Evolutionary conservation across 2,329 filamentous ascomycete genomes (phyloP), one percentile per base, ranked within the genome.

Genomic region (Cadophora malorum): DNA sequence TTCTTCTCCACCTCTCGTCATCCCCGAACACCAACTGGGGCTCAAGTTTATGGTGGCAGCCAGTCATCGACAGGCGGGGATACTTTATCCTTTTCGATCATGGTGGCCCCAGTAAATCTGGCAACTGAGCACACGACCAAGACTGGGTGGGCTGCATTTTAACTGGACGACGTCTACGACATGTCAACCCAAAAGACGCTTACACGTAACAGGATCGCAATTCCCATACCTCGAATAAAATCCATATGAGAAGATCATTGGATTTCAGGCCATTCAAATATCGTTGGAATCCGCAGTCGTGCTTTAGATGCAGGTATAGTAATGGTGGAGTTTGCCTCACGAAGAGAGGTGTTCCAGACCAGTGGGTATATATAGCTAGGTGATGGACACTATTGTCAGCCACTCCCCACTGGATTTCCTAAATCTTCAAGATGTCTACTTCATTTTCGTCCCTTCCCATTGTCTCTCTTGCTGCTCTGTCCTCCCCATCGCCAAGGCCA

Each of bases 401-500:
- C 31, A 7, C 6, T 19, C n/a, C 14, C 33, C 12, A 14, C 23
- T 45, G 12, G 45, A 14, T 28, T 35, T 25, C 8, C 25, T 19
- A 23, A 52, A 25, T 19, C 16, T 50, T 33, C 55, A 65, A 64
- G 14, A 69, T 67, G 67, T 69, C 67, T 56, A 69, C 67, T 19
- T 69, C 67, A 7, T 83, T 82, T 69, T 79, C 79, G 3, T 78
- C 79, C 6, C 77, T 82, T 12, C 81, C 80, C 6, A 79, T 83
- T 63, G 76, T 83, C 33, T 81, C 82, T 63, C 75, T 83, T 31
- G 67, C 77, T 4, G 70, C 76, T 50, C 76, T 83, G 0, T 74
- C 74, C 7, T 72, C 71, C 14, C 63, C 74, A 6, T 59, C 70
- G 2, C 73, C 74, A n/a, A 68, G 74, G 12, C 65, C 74, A 21